Evolutionary conservation across 1,139 yeast species (phyloP).

Genomic region (Meyerozyma guilliermondii): DNA sequence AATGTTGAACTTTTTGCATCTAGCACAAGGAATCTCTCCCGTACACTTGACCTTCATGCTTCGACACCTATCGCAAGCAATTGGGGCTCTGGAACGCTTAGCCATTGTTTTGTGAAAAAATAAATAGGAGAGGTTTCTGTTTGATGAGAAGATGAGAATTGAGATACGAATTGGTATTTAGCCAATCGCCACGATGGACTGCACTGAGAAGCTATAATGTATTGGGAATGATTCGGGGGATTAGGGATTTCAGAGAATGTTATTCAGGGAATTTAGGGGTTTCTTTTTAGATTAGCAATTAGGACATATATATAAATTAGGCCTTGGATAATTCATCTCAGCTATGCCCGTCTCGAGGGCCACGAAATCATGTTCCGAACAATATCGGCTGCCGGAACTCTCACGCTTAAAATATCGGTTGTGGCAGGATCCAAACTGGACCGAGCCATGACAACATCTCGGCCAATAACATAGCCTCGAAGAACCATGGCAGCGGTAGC

Average conservation of each 20-base stretch:
- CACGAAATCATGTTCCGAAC: neutral
- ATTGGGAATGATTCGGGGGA: too few relatives aligned
- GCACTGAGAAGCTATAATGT: too few relatives aligned
- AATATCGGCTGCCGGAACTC: neutral
- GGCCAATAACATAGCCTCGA: slow-evolving; percentile 6
- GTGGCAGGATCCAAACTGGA: neutral
- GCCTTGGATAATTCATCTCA: too few relatives aligned
- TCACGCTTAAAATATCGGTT: neutral
- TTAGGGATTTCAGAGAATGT: too few relatives aligned
- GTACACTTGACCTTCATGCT: neutral
- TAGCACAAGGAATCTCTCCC: neutral
- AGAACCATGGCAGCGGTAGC: slow-evolving; percentile 3
- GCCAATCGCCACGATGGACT: too few relatives aligned
- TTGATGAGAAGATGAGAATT: too few relatives aligned
- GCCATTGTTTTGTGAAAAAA: neutral
- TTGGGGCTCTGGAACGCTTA: neutral
- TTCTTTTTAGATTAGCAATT: too few relatives aligned
- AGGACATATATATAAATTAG: too few relatives aligned
- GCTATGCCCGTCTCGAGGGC: neutral
- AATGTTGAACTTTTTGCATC: neutral
- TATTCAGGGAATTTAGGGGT: too few relatives aligned
- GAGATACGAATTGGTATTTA: too few relatives aligned
- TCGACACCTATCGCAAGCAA: neutral
- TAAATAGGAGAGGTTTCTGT: too few relatives aligned
- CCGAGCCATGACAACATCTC: slow-evolving; percentile 2